These are phyloP conservation scores for Mucor mucedo DNA, from an alignment of 371 early-diverging fungal genomes.

Conservation along the genomic window DNA sequence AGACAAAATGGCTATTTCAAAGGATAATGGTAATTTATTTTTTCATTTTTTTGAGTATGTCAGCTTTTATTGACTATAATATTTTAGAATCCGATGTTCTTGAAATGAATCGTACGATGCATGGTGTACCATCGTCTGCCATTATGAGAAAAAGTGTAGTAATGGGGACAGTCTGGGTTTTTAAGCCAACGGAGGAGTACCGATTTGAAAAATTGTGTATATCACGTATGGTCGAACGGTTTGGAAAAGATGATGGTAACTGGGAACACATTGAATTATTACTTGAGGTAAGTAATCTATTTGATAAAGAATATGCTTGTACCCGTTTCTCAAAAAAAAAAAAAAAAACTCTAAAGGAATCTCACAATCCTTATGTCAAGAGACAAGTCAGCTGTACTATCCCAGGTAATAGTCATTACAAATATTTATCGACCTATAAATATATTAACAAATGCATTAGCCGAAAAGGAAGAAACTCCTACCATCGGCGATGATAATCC, in stretches of 20 bases:
- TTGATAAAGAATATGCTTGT: neutral
- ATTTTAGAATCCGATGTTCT: neutral
- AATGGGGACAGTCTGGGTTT: slow-evolving; percentile 93
- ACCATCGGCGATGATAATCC: neutral
- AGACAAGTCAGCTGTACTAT: neutral
- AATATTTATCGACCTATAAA: neutral
- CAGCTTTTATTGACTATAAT: neutral
- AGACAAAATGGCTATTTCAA: slow-evolving; percentile 59
- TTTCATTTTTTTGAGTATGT: neutral
- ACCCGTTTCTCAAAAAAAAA: neutral
- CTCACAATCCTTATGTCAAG: neutral
- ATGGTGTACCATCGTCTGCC: slow-evolving; percentile 74
- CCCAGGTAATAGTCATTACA: neutral
- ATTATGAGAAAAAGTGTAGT: slow-evolving; percentile 84
- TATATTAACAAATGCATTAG: neutral
- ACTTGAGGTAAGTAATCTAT: slow-evolving; percentile 3
- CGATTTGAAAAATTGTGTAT: slow-evolving; percentile 70
- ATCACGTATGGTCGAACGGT: slow-evolving; percentile 86
- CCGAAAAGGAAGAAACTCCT: neutral
- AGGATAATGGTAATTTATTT: slow-evolving; percentile 27
- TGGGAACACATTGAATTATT: slow-evolving; percentile 78
- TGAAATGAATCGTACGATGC: slow-evolving; percentile 20
- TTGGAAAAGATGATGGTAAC: slow-evolving; percentile 78
- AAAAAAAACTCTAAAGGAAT: neutral
- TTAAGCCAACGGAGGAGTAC: slow-evolving; percentile 62